A percentile compares a stretch with the other conserved stretches of the same genome.
Evolutionary conservation across 805 yeast genomes (phyloP).

Genomic region (Pachysolen tannophilus): DNA sequence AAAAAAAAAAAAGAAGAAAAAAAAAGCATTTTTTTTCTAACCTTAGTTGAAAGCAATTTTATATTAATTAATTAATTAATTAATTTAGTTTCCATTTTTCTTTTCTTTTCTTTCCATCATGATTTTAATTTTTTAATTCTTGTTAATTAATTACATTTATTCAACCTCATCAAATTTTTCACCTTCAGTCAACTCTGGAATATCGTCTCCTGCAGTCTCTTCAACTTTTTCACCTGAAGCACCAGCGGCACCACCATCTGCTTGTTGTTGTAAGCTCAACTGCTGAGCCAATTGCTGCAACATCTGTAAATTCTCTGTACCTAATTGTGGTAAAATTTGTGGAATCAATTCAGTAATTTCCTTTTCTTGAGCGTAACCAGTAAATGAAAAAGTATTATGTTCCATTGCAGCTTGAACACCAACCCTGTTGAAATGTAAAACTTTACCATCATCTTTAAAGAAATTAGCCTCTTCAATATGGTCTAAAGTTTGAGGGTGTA

Average conservation of each 20-base stretch:
- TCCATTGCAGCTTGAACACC: conserved; percentile 91
- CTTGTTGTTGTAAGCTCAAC: conserved; percentile 51
- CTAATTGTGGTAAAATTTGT: conserved; percentile 89
- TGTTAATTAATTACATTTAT: no score
- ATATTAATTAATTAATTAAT: no score
- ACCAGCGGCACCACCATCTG: conserved; percentile 12
- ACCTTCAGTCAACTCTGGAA: conserved; percentile 80
- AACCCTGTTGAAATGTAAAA: conserved; percentile 91
- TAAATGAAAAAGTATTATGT: conserved; percentile 88
- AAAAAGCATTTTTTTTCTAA: not conserved
- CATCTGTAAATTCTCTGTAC: conserved; percentile 89
- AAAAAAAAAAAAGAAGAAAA: not conserved
- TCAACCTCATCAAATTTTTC: conserved; percentile 67
- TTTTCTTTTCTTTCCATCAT: no score
- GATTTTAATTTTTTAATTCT: no score
- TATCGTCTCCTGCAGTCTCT: conserved; percentile 56
- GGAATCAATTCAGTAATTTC: conserved; percentile 88
- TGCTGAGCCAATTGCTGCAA: conserved; percentile 86
- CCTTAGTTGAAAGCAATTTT: not conserved
- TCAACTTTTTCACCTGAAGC: conserved; percentile 26
- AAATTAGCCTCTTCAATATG: conserved; percentile 96
- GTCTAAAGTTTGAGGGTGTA: conserved; percentile 81
- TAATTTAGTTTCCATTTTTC: no score
- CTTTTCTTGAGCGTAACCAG: conserved; percentile 93
- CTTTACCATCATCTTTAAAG: conserved; percentile 94